Conservation (phyloP, 1,284 basidiomycete species). For the Boletus semigastroideus region DNA sequence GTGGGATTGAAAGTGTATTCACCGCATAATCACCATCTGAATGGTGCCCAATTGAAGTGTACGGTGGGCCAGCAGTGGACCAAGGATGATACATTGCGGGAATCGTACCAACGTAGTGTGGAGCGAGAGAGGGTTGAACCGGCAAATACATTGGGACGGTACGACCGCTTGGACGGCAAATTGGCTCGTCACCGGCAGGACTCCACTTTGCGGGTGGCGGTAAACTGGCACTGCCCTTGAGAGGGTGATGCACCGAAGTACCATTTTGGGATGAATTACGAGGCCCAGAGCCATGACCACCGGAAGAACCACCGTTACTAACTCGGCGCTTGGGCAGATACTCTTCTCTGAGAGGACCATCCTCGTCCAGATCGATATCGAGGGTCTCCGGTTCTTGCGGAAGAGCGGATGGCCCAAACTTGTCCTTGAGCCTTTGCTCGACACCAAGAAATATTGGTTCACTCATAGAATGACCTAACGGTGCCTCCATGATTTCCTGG, state of each 20-base stretch:
- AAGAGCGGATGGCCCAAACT: constrained; percentile 42
- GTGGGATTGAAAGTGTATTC: constrained; percentile 24
- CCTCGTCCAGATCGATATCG: constrained; percentile 78
- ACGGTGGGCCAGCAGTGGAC: constrained; percentile 35
- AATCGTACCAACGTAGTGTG: constrained; percentile 28
- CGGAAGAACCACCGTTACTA: constrained; percentile 17
- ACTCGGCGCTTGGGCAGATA: constrained; percentile 70
- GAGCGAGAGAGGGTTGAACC: constrained; percentile 51
- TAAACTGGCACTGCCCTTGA: constrained; percentile 39
- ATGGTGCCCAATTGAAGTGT: constrained; percentile 28
- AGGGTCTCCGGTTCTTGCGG: constrained; percentile 44
- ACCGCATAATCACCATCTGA: constrained; percentile 19
- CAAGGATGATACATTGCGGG: constrained; percentile 40
- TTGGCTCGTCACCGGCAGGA: constrained; percentile 71
- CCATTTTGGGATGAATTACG: constrained; percentile 1
- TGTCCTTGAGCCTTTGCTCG: constrained; percentile 58
- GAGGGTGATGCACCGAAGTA: constrained; percentile 6
- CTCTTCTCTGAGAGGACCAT: constrained; percentile 76
- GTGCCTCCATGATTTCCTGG: constrained; percentile 61
- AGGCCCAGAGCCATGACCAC: constrained; percentile 3
- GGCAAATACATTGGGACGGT: constrained; percentile 60
- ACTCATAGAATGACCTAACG: constrained; percentile 37
- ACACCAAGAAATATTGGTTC: constrained; percentile 70
- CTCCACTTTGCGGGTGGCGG: constrained; percentile 81
- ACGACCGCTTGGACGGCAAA: constrained; percentile 52